Conservation (phyloP, 148 eudicot species). For the Camellia sinensis region DNA sequence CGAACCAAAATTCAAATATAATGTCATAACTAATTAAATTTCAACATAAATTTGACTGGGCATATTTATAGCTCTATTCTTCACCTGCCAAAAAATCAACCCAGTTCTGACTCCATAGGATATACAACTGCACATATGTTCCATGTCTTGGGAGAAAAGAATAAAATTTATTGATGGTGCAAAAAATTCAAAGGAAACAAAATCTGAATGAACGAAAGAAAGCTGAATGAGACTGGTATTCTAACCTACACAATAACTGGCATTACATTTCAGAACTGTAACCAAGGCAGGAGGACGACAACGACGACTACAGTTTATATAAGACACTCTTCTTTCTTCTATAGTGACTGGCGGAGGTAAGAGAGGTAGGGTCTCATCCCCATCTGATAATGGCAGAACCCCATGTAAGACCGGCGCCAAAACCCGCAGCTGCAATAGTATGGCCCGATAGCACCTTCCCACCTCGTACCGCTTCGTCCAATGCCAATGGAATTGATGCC, state of each 20-base stretch:
- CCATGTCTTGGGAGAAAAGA: not conserved
- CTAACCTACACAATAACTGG: slow-evolving; percentile 2
- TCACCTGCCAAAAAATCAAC: too few relatives aligned
- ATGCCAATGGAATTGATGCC: slow-evolving; percentile 90
- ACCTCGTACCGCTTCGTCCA: slow-evolving; percentile 87
- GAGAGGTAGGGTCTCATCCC: slow-evolving; percentile 39
- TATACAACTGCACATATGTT: too few relatives aligned
- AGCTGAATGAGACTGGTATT: not conserved
- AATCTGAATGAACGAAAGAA: slow-evolving; percentile 8
- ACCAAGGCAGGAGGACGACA: not conserved
- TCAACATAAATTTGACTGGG: too few relatives aligned
- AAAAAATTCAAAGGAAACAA: not conserved
- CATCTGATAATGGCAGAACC: slow-evolving; percentile 87
- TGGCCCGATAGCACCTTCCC: slow-evolving; percentile 79
- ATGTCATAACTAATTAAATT: too few relatives aligned
- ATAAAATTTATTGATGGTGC: slow-evolving; percentile 17
- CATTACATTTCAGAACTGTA: not conserved
- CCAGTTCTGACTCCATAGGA: too few relatives aligned
- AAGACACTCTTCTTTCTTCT: not conserved
- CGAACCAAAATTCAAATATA: too few relatives aligned
- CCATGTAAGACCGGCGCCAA: slow-evolving; percentile 98
- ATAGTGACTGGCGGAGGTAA: not conserved
- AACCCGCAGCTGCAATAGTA: slow-evolving; percentile 86
- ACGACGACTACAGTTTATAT: not conserved
- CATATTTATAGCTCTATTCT: too few relatives aligned